Conservation (phyloP, 139 green algal genomes). For the Picochlorum costavermella region DNA sequence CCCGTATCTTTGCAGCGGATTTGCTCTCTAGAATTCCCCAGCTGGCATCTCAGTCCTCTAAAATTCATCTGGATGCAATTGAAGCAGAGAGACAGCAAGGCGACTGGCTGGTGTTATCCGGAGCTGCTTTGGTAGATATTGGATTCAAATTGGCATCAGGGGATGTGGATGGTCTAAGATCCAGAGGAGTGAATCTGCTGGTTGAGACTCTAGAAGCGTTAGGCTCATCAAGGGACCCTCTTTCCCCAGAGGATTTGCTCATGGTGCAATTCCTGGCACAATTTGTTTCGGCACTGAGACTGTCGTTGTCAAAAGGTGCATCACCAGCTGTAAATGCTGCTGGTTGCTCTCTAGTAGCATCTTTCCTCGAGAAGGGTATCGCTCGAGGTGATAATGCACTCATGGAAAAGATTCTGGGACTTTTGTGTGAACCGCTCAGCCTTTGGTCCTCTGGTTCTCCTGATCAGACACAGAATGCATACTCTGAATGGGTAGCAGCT, state of each 20-base stretch:
- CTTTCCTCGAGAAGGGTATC: constrained; percentile 55
- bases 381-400: constrained; percentile 40
- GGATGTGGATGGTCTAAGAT: constrained; percentile 44
- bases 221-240: constrained; percentile 47
- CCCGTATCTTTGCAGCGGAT: constrained; percentile 1
- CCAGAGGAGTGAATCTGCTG: constrained; percentile 51
- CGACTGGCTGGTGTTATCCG: constrained; percentile 58
- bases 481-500: constrained; percentile 65
- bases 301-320: constrained; percentile 27
- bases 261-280: constrained; percentile 78
- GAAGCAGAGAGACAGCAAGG: constrained; percentile 17
- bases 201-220: constrained; percentile 37
- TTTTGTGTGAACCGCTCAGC: constrained; percentile 46
- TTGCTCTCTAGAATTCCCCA: not conserved
- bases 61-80: constrained; percentile 50
- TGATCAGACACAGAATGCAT: constrained; percentile 25
- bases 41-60: not conserved
- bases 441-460: constrained; percentile 12
- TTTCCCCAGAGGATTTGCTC: constrained; percentile 32
- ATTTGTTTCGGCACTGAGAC: constrained; percentile 46
- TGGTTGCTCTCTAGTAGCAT: constrained; percentile 50
- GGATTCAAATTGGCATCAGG: constrained; percentile 69
- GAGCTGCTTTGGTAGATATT: constrained; percentile 60
- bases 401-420: constrained; percentile 54
- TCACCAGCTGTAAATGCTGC: constrained; percentile 38